These are phyloP conservation scores for Colletotrichum cereale DNA, from an alignment of 2,329 filamentous ascomycete species.

Conservation along the genomic window DNA sequence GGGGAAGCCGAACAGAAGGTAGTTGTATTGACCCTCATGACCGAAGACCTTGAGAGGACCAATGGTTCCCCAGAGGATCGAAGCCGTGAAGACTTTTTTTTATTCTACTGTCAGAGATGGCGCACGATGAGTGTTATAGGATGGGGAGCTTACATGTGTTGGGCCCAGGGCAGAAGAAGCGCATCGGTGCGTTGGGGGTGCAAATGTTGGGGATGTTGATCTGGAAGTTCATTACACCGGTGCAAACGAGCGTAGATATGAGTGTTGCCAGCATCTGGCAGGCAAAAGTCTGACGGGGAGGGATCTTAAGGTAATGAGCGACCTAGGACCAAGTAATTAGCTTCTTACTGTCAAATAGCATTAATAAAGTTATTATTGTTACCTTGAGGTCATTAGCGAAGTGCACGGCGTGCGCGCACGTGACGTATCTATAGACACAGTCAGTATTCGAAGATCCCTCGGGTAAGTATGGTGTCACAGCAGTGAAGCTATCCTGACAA, in stretches of 20 bases:
- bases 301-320: slow-evolving; percentile 71
- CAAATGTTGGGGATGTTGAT: slow-evolving; percentile 63
- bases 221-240: slow-evolving; percentile 61
- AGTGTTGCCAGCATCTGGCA: slow-evolving; percentile 71
- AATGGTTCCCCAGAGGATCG: slow-evolving; percentile 67
- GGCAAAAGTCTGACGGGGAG: slow-evolving; percentile 69
- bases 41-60: slow-evolving; percentile 65
- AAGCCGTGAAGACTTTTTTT: slow-evolving; percentile 62
- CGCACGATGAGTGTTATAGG: not conserved
- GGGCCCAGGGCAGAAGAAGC: slow-evolving; percentile 64
- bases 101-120: no score
- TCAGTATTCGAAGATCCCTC: slow-evolving; percentile 3
- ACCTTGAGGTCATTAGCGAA: slow-evolving; percentile 61
- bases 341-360: no score
- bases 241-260: slow-evolving; percentile 63
- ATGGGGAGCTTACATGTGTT: slow-evolving; percentile 55
- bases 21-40: slow-evolving; percentile 60
- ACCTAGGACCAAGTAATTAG: slow-evolving; percentile 42
- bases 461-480: no score
- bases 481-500: no score
- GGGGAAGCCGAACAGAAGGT: slow-evolving; percentile 63
- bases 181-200: slow-evolving; percentile 59
- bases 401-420: slow-evolving; percentile 63
- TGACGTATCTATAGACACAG: slow-evolving; percentile 50
- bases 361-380: no score